These are phyloP conservation scores for Geotrichum klebahnii DNA, from an alignment of 1,139 yeast species.

Conservation along the genomic window DNA sequence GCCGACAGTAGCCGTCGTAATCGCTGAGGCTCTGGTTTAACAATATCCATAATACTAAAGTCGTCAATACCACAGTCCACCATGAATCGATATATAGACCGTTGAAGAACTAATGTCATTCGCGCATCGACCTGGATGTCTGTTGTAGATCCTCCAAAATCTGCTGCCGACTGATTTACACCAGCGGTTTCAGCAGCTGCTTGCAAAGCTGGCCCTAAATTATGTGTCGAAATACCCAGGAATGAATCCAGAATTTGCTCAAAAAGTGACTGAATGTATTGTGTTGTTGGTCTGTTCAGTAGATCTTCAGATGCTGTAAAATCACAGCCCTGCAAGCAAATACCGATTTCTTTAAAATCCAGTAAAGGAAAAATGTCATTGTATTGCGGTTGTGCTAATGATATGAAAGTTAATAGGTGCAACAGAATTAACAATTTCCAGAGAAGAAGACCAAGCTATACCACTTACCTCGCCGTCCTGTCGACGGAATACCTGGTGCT, in stretches of 20 bases:
- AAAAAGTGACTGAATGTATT: conserved; percentile 56
- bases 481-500: conserved; percentile 15
- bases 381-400: conserved; percentile 23
- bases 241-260: conserved; percentile 71
- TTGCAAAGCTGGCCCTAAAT: conserved; percentile 39
- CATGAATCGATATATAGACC: conserved; percentile 59
- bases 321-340: conserved; percentile 61
- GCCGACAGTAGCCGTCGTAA: conserved; percentile 70
- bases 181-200: conserved; percentile 31
- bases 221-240: conserved; percentile 55
- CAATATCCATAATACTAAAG: conserved; percentile 64
- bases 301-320: conserved; percentile 56
- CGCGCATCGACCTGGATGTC: conserved; percentile 36
- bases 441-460: background rate
- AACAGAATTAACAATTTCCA: background rate
- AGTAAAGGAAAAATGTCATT: conserved; percentile 57
- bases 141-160: conserved; percentile 35
- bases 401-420: background rate
- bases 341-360: conserved; percentile 59
- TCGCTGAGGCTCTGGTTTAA: conserved; percentile 66
- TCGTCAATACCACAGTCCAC: conserved; percentile 73
- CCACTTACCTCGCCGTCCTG: conserved; percentile 20
- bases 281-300: conserved; percentile 60
- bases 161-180: conserved; percentile 29
- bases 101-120: conserved; percentile 52